Percentiles rank a stretch among this genome's conserved stretches.
Evolutionary conservation across 1,139 yeast genomes (phyloP).

Genomic region (Debaryomyces udenii): DNA sequence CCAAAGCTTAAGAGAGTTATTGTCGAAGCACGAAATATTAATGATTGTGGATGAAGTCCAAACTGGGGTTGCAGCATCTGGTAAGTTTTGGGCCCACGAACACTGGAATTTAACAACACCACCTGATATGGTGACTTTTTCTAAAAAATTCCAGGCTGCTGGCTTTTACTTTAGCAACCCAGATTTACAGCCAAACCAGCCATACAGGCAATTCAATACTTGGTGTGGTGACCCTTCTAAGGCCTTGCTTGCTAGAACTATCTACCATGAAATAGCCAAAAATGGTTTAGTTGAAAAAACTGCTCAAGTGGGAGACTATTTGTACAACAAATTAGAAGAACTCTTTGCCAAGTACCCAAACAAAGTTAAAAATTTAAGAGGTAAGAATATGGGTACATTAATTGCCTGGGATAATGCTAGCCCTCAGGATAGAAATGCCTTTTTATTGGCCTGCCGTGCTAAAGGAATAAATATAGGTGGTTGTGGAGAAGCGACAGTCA

Average conservation of each 20-base stretch:
- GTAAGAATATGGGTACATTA: constrained; percentile 68
- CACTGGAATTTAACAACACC: constrained; percentile 65
- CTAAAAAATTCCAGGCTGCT: constrained; percentile 79
- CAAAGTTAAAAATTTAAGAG: constrained; percentile 58
- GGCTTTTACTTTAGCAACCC: constrained; percentile 74
- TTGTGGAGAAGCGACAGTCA: constrained; percentile 64
- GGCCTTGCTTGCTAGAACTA: constrained; percentile 64
- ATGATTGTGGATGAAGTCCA: constrained; percentile 75
- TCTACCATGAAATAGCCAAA: constrained; percentile 58
- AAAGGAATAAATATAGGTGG: constrained; percentile 75
- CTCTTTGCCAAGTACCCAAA: constrained; percentile 49
- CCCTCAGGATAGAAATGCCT: constrained; percentile 50
- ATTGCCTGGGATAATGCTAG: constrained; percentile 71
- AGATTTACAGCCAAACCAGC: constrained; percentile 59
- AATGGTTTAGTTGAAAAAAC: constrained; percentile 55
- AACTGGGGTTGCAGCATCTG: constrained; percentile 76
- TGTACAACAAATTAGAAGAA: constrained; percentile 49
- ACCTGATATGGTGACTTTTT: constrained; percentile 74
- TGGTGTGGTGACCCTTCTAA: constrained; percentile 85
- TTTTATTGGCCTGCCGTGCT: constrained; percentile 51
- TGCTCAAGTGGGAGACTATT: constrained; percentile 60
- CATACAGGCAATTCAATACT: constrained; percentile 79
- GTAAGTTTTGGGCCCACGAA: constrained; percentile 75
- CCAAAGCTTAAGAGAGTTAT: constrained; percentile 66
- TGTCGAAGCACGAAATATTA: constrained; percentile 58